Conservation (phyloP, 306 rosid genomes). For the Oxytropis ochrocephala region DNA sequence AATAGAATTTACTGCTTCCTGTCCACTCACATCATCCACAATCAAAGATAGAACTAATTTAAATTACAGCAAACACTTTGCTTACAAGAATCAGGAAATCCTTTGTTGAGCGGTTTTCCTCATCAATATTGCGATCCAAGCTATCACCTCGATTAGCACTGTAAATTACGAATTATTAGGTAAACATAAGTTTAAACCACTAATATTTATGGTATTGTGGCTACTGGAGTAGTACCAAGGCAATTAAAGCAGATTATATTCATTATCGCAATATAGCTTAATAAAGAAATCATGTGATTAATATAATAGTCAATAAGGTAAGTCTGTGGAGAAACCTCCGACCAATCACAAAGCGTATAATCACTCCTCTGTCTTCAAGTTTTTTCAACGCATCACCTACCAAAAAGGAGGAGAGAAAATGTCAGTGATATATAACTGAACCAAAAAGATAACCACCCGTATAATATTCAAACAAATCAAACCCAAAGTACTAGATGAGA, state of each 20-base stretch:
- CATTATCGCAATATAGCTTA: slow-evolving; percentile 1
- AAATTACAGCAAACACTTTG: slow-evolving; percentile 5
- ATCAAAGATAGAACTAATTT: background rate
- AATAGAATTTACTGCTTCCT: slow-evolving; percentile 3
- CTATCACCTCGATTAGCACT: slow-evolving; percentile 94
- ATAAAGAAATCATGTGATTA: slow-evolving; percentile 15
- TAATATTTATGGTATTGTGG: background rate
- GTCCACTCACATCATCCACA: background rate
- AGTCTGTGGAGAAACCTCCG: slow-evolving; percentile 78
- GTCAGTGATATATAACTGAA: background rate
- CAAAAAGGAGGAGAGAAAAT: slow-evolving; percentile 15
- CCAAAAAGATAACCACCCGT: background rate
- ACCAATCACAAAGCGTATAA: slow-evolving; percentile 87
- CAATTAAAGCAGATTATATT: slow-evolving; percentile 1
- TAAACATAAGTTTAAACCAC: slow-evolving; percentile 9
- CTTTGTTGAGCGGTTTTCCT: slow-evolving; percentile 65
- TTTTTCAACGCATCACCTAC: slow-evolving; percentile 87
- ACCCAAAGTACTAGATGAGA: background rate
- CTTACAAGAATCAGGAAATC: slow-evolving; percentile 96
- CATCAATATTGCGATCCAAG: slow-evolving; percentile 86
- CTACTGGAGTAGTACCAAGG: background rate
- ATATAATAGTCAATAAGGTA: slow-evolving; percentile 21
- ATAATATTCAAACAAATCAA: slow-evolving; percentile 8
- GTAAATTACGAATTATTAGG: slow-evolving; percentile 31
- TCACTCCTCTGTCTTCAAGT: slow-evolving; percentile 93